These are phyloP conservation scores for Leccinum obscurum DNA, from an alignment of 768 basidiomycete genomes.

Conservation along the genomic window DNA sequence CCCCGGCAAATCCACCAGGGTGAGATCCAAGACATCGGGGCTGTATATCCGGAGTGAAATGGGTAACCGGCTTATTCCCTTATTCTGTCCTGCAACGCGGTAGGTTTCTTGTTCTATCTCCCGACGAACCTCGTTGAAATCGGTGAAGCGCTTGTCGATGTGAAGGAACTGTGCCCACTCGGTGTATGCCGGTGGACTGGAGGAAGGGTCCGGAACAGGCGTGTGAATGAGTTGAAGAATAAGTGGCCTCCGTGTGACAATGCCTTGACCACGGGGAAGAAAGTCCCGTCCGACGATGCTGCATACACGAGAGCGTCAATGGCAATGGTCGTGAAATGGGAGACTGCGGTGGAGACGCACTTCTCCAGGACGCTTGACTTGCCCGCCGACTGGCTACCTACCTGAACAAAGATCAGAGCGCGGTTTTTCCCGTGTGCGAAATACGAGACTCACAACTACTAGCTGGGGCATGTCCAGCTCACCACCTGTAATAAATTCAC, in stretches of 20 bases:
- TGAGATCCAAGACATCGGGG: slow-evolving; percentile 92
- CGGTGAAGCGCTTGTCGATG: slow-evolving; percentile 94
- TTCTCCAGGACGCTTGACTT: slow-evolving; percentile 97
- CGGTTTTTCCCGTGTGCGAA: background rate
- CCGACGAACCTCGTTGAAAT: slow-evolving; percentile 89
- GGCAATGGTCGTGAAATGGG: slow-evolving; percentile 1
- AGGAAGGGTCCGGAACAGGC: slow-evolving; percentile 52
- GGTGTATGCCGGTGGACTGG: slow-evolving; percentile 49
- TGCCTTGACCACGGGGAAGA: slow-evolving; percentile 86
- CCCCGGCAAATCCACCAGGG: slow-evolving; percentile 94
- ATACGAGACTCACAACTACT: slow-evolving; percentile 64
- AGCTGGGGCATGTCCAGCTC: slow-evolving; percentile 93
- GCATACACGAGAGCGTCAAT: slow-evolving; percentile 4
- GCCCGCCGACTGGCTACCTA: slow-evolving; percentile 95
- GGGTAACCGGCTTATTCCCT: slow-evolving; percentile 94
- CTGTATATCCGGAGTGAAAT: slow-evolving; percentile 96
- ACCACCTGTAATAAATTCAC: slow-evolving; percentile 53
- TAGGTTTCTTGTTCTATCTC: slow-evolving; percentile 99
- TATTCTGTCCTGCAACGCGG: slow-evolving; percentile 97
- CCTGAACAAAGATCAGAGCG: slow-evolving; percentile 44
- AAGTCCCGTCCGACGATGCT: slow-evolving; percentile 96
- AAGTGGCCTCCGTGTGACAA: slow-evolving; percentile 94
- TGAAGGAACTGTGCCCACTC: slow-evolving; percentile 99
- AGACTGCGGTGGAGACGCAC: slow-evolving; percentile 46
- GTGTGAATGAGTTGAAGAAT: slow-evolving; percentile 96